These are phyloP conservation scores for Spathaspora girioi DNA, from an alignment of 805 yeast species.

Conservation along the genomic window DNA sequence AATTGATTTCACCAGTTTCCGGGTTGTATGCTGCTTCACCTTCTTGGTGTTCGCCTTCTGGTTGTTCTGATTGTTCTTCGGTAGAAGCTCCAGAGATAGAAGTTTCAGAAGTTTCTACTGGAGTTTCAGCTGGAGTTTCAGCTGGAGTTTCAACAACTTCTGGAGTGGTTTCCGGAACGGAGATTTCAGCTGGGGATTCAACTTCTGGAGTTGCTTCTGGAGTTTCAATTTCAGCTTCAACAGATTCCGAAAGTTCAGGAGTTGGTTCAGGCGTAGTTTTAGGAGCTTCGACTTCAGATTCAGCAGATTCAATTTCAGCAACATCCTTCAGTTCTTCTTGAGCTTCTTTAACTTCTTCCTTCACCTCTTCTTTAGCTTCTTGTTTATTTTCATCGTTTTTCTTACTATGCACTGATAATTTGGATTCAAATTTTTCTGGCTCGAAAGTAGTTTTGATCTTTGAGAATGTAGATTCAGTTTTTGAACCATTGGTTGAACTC, in stretches of 20 bases:
- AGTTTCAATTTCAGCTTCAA: neutral
- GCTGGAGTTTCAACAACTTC: neutral
- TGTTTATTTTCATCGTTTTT: neutral
- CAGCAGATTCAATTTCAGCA: neutral
- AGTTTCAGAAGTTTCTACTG: slow-evolving; percentile 5
- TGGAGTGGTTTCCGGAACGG: slow-evolving; percentile 8
- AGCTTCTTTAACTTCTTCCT: slow-evolving; percentile 1
- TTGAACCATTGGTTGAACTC: neutral
- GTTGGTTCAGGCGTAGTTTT: neutral
- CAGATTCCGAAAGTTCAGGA: neutral
- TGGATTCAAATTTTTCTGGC: neutral
- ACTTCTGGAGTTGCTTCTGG: slow-evolving; percentile 1
- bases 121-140: neutral
- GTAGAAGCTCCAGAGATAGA: neutral
- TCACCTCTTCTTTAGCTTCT: neutral
- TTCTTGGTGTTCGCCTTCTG: slow-evolving; percentile 2
- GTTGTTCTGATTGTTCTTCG: neutral
- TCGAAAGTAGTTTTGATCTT: neutral
- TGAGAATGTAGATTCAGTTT: neutral
- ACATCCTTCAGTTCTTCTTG: slow-evolving; percentile 2
- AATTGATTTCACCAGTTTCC: slow-evolving; percentile 96
- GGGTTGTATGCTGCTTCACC: slow-evolving; percentile 78
- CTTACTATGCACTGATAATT: neutral
- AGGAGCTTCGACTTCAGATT: neutral
- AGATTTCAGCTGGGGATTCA: slow-evolving; percentile 2